These are phyloP conservation scores for Saccharomyces kudriavzevii DNA, from an alignment of 805 yeast genomes.

Conservation along the genomic window DNA sequence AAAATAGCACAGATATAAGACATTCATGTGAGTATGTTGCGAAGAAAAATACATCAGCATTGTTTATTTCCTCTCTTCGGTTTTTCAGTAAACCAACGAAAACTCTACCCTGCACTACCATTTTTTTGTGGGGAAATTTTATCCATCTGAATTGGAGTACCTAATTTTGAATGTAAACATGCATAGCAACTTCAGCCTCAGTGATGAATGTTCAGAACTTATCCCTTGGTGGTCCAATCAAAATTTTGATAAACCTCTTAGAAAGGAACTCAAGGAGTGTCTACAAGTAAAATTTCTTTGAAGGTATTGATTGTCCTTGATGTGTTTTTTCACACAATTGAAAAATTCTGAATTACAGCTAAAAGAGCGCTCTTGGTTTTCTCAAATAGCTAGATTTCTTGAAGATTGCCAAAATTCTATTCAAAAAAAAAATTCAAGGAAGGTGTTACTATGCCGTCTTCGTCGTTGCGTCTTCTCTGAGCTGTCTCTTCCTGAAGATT, in stretches of 20 bases:
- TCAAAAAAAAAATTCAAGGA: background rate
- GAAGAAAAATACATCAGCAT: conserved; percentile 76
- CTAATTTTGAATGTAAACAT: conserved; percentile 50
- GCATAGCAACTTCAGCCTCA: conserved; percentile 76
- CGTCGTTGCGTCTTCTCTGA: background rate
- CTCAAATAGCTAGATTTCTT: background rate
- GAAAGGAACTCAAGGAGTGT: conserved; percentile 97
- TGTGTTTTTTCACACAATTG: background rate
- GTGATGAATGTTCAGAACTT: conserved; percentile 84
- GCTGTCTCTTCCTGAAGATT: background rate
- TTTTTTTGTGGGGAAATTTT: conserved; percentile 91
- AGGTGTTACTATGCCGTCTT: background rate
- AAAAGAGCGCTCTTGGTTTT: background rate
- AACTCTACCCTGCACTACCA: conserved; percentile 82
- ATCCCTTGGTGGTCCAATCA: conserved; percentile 94
- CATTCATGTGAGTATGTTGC: conserved; percentile 96
- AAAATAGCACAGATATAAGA: conserved; percentile 74
- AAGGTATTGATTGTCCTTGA: conserved; percentile 27
- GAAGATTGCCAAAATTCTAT: background rate
- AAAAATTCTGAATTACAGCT: background rate
- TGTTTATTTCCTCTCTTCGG: conserved; percentile 43
- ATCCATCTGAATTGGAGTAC: conserved; percentile 50
- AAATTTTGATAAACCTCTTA: conserved; percentile 67
- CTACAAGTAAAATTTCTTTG: conserved; percentile 70
- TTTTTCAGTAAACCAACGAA: conserved; percentile 64